phyloP scores from a whole-genome alignment of 352 stramenopile genomes.

The Globisporangium takayamanum region DNA sequence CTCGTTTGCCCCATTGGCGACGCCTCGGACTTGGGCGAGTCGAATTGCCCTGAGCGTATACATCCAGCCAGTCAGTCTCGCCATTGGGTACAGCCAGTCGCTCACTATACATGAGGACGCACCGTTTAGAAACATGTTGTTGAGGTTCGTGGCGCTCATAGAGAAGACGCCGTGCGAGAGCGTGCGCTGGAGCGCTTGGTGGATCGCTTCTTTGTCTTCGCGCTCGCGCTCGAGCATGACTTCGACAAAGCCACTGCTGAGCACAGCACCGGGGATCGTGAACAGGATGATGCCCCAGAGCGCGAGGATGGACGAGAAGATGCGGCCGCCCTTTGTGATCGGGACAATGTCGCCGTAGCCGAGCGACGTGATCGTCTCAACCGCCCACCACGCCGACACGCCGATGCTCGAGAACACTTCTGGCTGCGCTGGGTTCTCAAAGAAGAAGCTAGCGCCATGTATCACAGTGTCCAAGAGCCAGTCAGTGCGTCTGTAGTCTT shows the following conservation, averaged over 20 bases:
- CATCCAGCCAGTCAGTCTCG: neutral
- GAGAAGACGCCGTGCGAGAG: slow-evolving; percentile 41
- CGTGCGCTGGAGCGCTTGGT: slow-evolving; percentile 46
- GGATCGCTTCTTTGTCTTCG: slow-evolving; percentile 40
- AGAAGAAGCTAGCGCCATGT: slow-evolving; percentile 47
- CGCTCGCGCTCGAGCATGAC: slow-evolving; percentile 81
- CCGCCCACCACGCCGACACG: slow-evolving; percentile 71
- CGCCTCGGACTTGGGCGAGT: slow-evolving; percentile 24
- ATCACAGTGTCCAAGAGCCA: neutral
- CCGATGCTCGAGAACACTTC: slow-evolving; percentile 74
- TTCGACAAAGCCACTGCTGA: slow-evolving; percentile 75
- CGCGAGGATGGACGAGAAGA: slow-evolving; percentile 70
- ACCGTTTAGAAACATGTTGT: slow-evolving; percentile 26
- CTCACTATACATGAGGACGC: neutral
- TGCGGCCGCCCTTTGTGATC: slow-evolving; percentile 49
- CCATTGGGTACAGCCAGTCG: neutral
- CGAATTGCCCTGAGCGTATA: slow-evolving; percentile 15
- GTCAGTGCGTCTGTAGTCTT: neutral
- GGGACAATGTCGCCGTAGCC: slow-evolving; percentile 84
- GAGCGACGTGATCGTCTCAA: slow-evolving; percentile 84
- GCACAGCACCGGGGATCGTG: slow-evolving; percentile 75
- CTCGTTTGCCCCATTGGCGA: slow-evolving; percentile 23
- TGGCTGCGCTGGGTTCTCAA: slow-evolving; percentile 66
- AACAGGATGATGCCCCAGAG: slow-evolving; percentile 86
- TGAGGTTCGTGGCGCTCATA: slow-evolving; percentile 30